phyloP scores from a whole-genome alignment of 2,329 filamentous ascomycete species.

The Venturia oleaginea region DNA sequence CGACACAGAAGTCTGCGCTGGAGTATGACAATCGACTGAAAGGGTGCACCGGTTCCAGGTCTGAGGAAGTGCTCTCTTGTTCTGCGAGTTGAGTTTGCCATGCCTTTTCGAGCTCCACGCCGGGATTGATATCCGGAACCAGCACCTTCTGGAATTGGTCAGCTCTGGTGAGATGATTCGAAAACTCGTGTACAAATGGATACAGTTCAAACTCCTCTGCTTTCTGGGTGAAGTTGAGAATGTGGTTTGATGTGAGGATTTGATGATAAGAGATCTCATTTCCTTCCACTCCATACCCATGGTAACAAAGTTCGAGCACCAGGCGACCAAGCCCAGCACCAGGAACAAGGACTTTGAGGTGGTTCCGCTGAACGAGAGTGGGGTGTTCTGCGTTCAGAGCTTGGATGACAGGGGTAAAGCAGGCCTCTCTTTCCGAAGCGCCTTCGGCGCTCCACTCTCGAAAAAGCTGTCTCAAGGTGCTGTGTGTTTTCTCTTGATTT shows the following conservation, averaged over 20 bases:
- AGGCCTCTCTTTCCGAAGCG: constrained; percentile 60
- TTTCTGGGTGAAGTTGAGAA: constrained; percentile 57
- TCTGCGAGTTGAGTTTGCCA: constrained; percentile 13
- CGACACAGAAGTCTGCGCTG: constrained; percentile 82
- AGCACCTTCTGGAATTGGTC: constrained; percentile 67
- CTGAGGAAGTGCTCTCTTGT: background rate
- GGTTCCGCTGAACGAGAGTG: constrained; percentile 22
- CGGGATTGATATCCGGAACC: constrained; percentile 64
- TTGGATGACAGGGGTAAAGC: constrained; percentile 63
- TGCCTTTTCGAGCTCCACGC: constrained; percentile 25
- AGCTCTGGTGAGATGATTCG: constrained; percentile 64
- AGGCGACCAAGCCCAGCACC: constrained; percentile 83
- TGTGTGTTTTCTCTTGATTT: constrained; percentile 85
- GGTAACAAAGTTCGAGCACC: constrained; percentile 73
- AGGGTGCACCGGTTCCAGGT: constrained; percentile 24
- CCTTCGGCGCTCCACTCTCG: constrained; percentile 88
- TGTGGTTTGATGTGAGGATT: constrained; percentile 71
- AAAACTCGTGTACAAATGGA: constrained; percentile 82
- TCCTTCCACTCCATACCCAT: constrained; percentile 69
- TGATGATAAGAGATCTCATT: constrained; percentile 97
- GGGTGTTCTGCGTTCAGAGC: constrained; percentile 48
- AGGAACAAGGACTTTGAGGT: constrained; percentile 67
- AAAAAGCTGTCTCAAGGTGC: constrained; percentile 87
- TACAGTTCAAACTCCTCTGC: constrained; percentile 62
- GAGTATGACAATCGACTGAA: constrained; percentile 80